Percentiles rank a stretch among this genome's conserved stretches.
Conservation (phyloP, 1,139 yeast genomes). For the Torulaspora globosa region DNA sequence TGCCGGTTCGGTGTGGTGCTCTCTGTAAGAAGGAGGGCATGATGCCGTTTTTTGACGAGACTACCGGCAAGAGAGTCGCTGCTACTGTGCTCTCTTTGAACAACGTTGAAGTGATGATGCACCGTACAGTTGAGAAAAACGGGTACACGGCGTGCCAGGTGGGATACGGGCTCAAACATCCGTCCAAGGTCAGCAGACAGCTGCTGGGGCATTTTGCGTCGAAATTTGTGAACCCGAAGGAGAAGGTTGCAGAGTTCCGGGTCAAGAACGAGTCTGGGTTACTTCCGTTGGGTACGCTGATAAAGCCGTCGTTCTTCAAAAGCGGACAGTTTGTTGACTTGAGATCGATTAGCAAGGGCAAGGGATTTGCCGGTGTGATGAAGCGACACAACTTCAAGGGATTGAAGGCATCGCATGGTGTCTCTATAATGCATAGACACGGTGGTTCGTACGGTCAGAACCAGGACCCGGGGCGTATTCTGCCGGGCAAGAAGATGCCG, state of each 20-base stretch:
- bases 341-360: constrained; percentile 79
- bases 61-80: constrained; percentile 63
- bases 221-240: constrained; percentile 84
- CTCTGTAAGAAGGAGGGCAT: constrained; percentile 83
- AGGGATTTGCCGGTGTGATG: constrained; percentile 98
- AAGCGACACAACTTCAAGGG: constrained; percentile 92
- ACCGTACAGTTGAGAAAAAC: constrained; percentile 61
- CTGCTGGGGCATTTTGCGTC: constrained; percentile 74
- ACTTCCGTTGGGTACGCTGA: constrained; percentile 70
- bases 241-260: constrained; percentile 69
- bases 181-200: constrained; percentile 58
- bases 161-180: constrained; percentile 73
- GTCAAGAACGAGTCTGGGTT: constrained; percentile 63
- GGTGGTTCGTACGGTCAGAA: constrained; percentile 98
- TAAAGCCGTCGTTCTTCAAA: constrained; percentile 79
- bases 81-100: constrained; percentile 87
- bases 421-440: constrained; percentile 85
- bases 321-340: constrained; percentile 83
- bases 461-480: constrained; percentile 91
- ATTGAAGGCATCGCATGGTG: constrained; percentile 93
- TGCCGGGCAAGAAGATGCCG: constrained; percentile 98
- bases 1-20: constrained; percentile 76
- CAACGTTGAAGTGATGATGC: constrained; percentile 77
- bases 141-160: constrained; percentile 85
- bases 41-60: constrained; percentile 74